Evolutionary conservation across 768 basidiomycete genomes (phyloP).

Genomic region (Macrolepiota fuliginosa): DNA sequence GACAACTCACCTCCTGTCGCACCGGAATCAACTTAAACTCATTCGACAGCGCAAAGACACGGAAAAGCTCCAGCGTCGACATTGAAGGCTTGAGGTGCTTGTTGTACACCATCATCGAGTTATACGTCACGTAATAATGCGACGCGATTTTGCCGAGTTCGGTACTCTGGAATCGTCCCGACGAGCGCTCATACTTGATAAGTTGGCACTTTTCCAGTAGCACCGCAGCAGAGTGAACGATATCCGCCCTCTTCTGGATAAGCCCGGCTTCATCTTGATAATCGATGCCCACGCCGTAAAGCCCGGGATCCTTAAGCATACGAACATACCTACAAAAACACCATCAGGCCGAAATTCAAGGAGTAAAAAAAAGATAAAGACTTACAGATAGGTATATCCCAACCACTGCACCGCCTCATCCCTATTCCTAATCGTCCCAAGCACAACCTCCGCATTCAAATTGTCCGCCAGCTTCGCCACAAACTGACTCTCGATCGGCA

Average conservation of each 20-base stretch:
- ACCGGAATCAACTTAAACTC: constrained; percentile 75
- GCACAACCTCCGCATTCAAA: constrained; percentile 90
- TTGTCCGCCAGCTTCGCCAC: constrained; percentile 92
- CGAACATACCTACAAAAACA: constrained; percentile 73
- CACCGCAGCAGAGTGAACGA: constrained; percentile 90
- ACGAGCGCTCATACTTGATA: constrained; percentile 88
- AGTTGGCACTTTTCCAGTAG: constrained; percentile 92
- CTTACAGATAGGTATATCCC: constrained; percentile 90
- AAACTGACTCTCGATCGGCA: constrained; percentile 96
- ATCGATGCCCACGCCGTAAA: constrained; percentile 88
- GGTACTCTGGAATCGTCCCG: constrained; percentile 88
- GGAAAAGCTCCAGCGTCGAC: constrained; percentile 87
- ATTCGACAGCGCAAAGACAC: constrained; percentile 92
- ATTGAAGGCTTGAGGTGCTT: constrained; percentile 88
- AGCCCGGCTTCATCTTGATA: constrained; percentile 68
- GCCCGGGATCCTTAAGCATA: constrained; percentile 84
- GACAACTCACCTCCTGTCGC: constrained; percentile 12
- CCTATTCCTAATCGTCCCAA: constrained; percentile 91
- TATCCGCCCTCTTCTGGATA: constrained; percentile 92
- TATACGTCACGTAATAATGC: constrained; percentile 93
- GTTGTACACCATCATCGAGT: constrained; percentile 96
- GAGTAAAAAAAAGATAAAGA: constrained; percentile 14
- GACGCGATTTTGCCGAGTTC: constrained; percentile 94
- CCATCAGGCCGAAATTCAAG: constrained; percentile 5
- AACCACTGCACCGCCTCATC: constrained; percentile 98